phyloP scores from a whole-genome alignment of 2,329 filamentous ascomycete species.

The Lachnellula cervina region DNA sequence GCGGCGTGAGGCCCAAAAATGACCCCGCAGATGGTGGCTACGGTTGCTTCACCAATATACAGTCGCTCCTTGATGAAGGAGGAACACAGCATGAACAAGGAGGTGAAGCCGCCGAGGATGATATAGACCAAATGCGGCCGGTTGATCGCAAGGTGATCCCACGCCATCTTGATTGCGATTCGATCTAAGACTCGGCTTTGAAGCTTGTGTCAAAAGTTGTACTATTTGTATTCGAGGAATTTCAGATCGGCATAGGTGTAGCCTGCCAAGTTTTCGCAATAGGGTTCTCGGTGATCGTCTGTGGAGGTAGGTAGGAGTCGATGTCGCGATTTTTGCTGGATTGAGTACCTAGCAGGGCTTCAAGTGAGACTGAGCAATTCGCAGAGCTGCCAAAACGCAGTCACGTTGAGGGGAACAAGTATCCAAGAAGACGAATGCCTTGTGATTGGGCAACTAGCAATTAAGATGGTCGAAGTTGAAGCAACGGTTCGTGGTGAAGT shows the following conservation, averaged over 20 bases:
- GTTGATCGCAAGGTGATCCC: slow-evolving; percentile 80
- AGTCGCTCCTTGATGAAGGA: slow-evolving; percentile 97
- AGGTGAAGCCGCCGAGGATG: slow-evolving; percentile 95
- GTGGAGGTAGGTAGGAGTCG: background rate
- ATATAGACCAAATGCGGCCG: slow-evolving; percentile 97
- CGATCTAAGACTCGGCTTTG: slow-evolving; percentile 10
- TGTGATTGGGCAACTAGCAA: too few relatives aligned
- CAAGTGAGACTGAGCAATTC: background rate
- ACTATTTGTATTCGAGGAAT: background rate
- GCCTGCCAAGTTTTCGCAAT: too few relatives aligned
- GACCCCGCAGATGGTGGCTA: slow-evolving; percentile 81
- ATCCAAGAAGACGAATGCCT: too few relatives aligned
- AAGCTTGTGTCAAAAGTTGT: background rate
- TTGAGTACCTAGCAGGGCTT: too few relatives aligned
- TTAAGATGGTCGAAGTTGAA: too few relatives aligned
- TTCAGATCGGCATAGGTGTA: too few relatives aligned
- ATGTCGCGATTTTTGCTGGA: too few relatives aligned
- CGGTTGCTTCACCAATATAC: slow-evolving; percentile 97
- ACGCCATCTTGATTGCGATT: slow-evolving; percentile 53
- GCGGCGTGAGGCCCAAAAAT: slow-evolving; percentile 85
- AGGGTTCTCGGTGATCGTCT: background rate
- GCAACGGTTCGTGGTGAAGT: too few relatives aligned
- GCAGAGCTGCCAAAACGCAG: background rate
- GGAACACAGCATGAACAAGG: slow-evolving; percentile 96
- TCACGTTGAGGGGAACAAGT: too few relatives aligned